Base-by-base conservation (phyloP, 202 grass and related monocot species). In the Hordeum pubiflorum region DNA sequence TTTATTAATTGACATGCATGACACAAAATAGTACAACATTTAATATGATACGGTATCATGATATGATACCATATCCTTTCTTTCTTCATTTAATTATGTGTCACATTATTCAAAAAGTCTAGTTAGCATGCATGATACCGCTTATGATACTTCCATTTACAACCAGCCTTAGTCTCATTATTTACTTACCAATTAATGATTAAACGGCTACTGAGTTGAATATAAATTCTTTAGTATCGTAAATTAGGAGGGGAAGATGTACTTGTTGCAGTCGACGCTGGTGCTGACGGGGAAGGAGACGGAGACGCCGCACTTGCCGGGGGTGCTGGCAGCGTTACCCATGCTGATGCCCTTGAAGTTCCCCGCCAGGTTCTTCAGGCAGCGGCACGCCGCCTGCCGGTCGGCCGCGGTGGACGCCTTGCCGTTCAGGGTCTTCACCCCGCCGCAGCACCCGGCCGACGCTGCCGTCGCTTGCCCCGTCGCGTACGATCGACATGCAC, bases 241-340 rank as follows among this genome's bases (percentile, higher is more conserved):
- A 13, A 44, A 37, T 38, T 20, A n/a, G 1, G 63, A 10, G 61
- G 12, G 34, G 10, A 66, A 12, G 11, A 22, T 34, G 33, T 91
- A 92, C 87, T 59, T 85, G 68, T 75, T 64, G 80, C 91, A 93
- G 83, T 93, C 79, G 24, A 83, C 86, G 43, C 22, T 77, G 80
- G 61, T 14, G 74, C 67, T 85, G 80, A 94, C 89, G 80, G 86
- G 33, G 67, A 84, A 82, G 0, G 58, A 22, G 9, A 94, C 36
- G 79, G 8, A n/a, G 79, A 91, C 91, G 27, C 77, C 31, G 59
- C 91, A 94, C 69, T 82, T 60, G 66, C 27, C 2, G 22, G 91
- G 91, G 64, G 91, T 40, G 81, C 13, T 39, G 62, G 83, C 75
- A 38, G 59, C 80, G 54, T 20, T 54, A 8, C 85, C 77, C 21